Percentiles rank a stretch among this genome's conserved stretches.
Conservation (phyloP, 2,329 filamentous ascomycete genomes). For the Cercospora janseana region DNA sequence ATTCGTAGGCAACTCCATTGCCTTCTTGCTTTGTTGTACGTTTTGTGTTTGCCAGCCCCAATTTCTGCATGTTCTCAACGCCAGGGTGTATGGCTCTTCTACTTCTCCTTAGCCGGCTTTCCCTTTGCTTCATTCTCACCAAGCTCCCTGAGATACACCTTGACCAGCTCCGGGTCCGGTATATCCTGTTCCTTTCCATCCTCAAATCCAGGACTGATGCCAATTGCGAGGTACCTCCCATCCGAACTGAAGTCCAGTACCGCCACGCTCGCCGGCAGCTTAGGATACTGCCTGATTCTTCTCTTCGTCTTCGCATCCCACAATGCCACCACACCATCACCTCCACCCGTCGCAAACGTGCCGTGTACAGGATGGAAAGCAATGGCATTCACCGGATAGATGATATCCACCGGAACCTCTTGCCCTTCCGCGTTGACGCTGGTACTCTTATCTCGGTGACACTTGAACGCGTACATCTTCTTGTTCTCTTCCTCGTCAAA, state of each 20-base stretch:
- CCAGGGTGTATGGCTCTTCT: neutral
- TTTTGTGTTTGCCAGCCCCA: neutral
- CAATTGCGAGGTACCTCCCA: slow-evolving; percentile 75
- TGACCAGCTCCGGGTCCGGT: slow-evolving; percentile 66
- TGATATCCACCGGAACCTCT: slow-evolving; percentile 67
- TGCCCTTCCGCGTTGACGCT: slow-evolving; percentile 52
- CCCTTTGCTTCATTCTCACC: slow-evolving; percentile 82
- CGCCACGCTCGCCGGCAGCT: slow-evolving; percentile 74
- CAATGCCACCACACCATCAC: slow-evolving; percentile 85
- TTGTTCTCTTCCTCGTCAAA: slow-evolving; percentile 93
- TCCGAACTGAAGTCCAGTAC: slow-evolving; percentile 74
- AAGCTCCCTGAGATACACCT: slow-evolving; percentile 78
- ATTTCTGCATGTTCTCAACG: neutral
- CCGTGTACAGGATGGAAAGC: slow-evolving; percentile 80
- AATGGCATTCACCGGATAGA: slow-evolving; percentile 88
- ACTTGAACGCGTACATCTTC: slow-evolving; percentile 98
- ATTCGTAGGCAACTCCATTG: no score
- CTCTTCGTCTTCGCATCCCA: slow-evolving; percentile 93
- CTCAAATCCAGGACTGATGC: slow-evolving; percentile 82
- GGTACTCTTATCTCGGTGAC: slow-evolving; percentile 76
- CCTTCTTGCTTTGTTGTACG: no score
- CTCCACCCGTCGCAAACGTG: slow-evolving; percentile 85
- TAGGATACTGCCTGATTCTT: slow-evolving; percentile 84
- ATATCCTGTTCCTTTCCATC: slow-evolving; percentile 77
- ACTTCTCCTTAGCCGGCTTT: slow-evolving; percentile 28